Evolutionary conservation across 2,329 filamentous ascomycete genomes (phyloP).

Genomic region (Stemphylium lycopersici): DNA sequence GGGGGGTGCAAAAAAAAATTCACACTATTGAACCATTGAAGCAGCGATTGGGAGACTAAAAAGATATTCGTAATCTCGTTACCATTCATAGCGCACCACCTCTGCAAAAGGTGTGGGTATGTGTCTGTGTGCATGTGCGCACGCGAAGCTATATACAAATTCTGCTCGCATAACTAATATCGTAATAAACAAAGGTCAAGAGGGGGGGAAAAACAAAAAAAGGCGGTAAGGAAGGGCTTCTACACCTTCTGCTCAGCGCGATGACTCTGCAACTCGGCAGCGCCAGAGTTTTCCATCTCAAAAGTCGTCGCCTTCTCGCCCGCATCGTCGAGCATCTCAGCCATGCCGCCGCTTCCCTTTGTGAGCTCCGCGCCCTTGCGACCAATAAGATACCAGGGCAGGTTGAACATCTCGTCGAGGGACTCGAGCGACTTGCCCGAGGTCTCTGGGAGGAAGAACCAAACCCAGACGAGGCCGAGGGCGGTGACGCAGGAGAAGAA

Average conservation of each 20-base stretch:
- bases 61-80: no score
- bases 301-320: slow-evolving; percentile 42
- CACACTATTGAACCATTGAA: no score
- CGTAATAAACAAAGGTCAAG: no score
- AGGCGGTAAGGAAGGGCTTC: background rate
- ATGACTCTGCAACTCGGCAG: slow-evolving; percentile 18
- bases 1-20: no score
- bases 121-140: no score
- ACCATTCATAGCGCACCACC: no score
- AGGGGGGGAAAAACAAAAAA: no score
- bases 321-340: slow-evolving; percentile 39
- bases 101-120: no score
- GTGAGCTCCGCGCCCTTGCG: slow-evolving; percentile 46
- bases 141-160: no score
- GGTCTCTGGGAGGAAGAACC: slow-evolving; percentile 75
- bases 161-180: background rate
- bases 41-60: no score
- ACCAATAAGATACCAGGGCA: slow-evolving; percentile 79
- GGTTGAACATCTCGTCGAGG: slow-evolving; percentile 73
- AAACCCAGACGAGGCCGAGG: slow-evolving; percentile 72
- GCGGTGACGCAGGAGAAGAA: slow-evolving; percentile 74
- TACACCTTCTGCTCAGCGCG: slow-evolving; percentile 29
- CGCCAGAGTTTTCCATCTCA: slow-evolving; percentile 33
- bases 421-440: slow-evolving; percentile 67
- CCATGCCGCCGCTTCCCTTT: slow-evolving; percentile 37